These are phyloP conservation scores for Phalaenopsis equestris DNA, from an alignment of 106 monocot genomes.

Conservation along the genomic window DNA sequence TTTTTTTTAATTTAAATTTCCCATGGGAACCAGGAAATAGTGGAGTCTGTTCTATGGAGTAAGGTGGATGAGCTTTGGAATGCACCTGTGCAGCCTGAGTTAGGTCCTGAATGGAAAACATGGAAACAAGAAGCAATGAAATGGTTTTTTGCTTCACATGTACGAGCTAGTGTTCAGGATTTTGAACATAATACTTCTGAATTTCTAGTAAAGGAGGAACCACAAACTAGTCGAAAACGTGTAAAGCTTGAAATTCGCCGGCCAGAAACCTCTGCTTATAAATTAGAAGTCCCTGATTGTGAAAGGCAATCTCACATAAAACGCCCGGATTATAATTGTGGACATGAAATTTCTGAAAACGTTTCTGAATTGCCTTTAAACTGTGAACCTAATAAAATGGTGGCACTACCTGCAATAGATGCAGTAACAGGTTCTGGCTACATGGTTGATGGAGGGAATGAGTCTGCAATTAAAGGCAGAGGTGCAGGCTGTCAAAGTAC, in stretches of 20 bases:
- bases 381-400: slow-evolving; percentile 15
- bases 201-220: slow-evolving; percentile 15
- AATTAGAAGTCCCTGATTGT: slow-evolving; percentile 15
- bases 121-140: slow-evolving; percentile 88
- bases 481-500: slow-evolving; percentile 2
- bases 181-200: slow-evolving; percentile 23
- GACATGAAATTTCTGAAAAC: slow-evolving; percentile 9
- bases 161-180: slow-evolving; percentile 13
- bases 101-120: slow-evolving; percentile 72
- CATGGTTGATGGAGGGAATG: slow-evolving; percentile 7
- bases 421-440: neutral
- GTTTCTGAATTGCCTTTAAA: slow-evolving; percentile 11
- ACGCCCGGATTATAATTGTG: slow-evolving; percentile 9
- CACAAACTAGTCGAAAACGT: slow-evolving; percentile 50
- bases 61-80: slow-evolving; percentile 64
- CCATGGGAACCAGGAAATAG: slow-evolving; percentile 49
- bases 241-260: slow-evolving; percentile 57
- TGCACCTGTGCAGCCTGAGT: slow-evolving; percentile 61
- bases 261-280: slow-evolving; percentile 29
- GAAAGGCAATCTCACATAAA: slow-evolving; percentile 1
- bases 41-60: slow-evolving; percentile 59
- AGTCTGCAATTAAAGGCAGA: slow-evolving; percentile 5
- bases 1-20: neutral
- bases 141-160: slow-evolving; percentile 40
- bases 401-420: slow-evolving; percentile 7